Percentiles rank a stretch among this genome's conserved stretches.
Conservation (phyloP, 1,139 yeast species). For the Hansenula sp. region DNA sequence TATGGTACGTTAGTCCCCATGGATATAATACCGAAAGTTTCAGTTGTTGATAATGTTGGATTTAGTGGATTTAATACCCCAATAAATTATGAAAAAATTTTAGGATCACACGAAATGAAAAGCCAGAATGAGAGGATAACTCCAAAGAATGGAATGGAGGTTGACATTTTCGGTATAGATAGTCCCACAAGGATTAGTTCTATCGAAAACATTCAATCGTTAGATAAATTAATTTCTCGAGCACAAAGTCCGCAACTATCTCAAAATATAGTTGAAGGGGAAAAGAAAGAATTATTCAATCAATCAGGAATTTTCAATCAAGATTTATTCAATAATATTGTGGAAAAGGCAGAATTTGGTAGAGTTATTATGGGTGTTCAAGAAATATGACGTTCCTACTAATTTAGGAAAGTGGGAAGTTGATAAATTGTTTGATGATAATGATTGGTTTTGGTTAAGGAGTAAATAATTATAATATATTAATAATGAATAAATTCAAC, state of each 20-base stretch:
- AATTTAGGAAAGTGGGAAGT: too few species aligned
- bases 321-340: conserved; percentile 9
- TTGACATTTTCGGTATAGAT: conserved; percentile 1
- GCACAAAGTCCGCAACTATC: too few species aligned
- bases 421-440: too few species aligned
- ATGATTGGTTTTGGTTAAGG: background rate
- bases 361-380: conserved; percentile 17
- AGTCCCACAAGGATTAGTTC: conserved; percentile 14
- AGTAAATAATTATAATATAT: background rate
- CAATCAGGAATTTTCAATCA: conserved; percentile 5
- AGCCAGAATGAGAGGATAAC: too few species aligned
- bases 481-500: too few species aligned
- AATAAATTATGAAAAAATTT: background rate
- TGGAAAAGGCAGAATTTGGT: conserved; percentile 15
- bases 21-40: conserved; percentile 5
- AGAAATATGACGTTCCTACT: conserved; percentile 10
- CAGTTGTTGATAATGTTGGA: background rate
- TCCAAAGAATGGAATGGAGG: too few species aligned
- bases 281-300: background rate
- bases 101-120: background rate
- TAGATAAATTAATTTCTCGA: background rate
- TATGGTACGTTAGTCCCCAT: conserved; percentile 19
- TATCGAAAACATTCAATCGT: conserved; percentile 3
- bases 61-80: background rate
- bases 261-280: too few species aligned